Evolutionary conservation across 305 asterid species (phyloP), one percentile per base, ranked within the genome.

Genomic region (Solanum chacoense): DNA sequence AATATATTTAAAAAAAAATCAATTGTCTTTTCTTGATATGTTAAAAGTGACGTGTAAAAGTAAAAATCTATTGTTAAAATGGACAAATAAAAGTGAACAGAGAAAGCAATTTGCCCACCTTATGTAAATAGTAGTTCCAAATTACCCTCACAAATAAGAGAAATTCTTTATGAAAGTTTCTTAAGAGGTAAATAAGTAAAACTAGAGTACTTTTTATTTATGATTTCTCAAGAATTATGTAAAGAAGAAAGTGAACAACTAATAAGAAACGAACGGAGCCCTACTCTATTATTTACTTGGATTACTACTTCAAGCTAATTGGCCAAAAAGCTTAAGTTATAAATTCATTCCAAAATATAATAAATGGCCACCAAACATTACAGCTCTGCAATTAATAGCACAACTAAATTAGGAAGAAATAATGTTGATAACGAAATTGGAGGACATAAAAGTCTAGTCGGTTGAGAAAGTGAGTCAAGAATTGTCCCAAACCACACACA

Each of bases 311-410:
- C 10, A 81, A 42, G 26, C 20, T 81, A 12, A 29, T 42, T 81
- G 37, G 71, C 38, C 71, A 81, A 81, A 81, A 81, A 45, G 18
- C 14, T 45, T 4, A 28, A 42, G 35, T 80, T 11, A 65, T 11
- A 24, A 6, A 37, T 37, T 22, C 9, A 11, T 14, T 14, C 71
- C 86, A 81, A 81, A 81, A 42, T 11, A 28, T 18, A 29, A 42
- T 81, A 81, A 81, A 81, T 38, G 91, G 92, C 90, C 93, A 93
- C 91, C 94, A 91, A 91, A 92, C 90, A 84, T 84, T 50, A 86
- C 91, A 88, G 88, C 92, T 42, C 63, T 83, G 87, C 63, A 78
- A 80, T 45, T 11, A 9, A 63, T 77, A 59, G 59, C 88, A 50
- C 65, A 38, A 38, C 76, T 3, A 81, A 45, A 81, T 76, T 81